Conservation (phyloP, 768 basidiomycete genomes). For the Sistotremastrum niveocremeum region DNA sequence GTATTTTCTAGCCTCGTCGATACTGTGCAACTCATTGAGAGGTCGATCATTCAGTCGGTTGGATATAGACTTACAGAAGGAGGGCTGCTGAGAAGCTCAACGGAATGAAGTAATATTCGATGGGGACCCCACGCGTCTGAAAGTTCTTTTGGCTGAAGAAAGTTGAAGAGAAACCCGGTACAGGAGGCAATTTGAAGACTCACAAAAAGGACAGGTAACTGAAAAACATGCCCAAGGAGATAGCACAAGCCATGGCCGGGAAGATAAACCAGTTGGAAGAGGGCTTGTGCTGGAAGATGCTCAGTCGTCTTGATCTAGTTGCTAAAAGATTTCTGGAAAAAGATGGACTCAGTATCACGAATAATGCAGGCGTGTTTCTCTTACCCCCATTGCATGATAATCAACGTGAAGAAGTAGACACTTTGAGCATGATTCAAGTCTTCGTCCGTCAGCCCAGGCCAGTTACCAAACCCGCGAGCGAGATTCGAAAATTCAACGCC, state of each 20-base stretch:
- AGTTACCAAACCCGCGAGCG: conserved; percentile 15
- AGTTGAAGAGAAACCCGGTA: neutral
- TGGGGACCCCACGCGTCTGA: conserved; percentile 18
- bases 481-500: conserved; percentile 12
- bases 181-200: neutral
- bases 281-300: conserved; percentile 21
- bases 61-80: conserved; percentile 3
- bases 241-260: conserved; percentile 19
- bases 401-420: conserved; percentile 18
- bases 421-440: conserved; percentile 19
- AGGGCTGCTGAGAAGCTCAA: conserved; percentile 14
- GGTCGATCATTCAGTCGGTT: too few relatives aligned
- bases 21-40: neutral
- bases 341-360: too few relatives aligned
- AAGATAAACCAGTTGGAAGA: conserved; percentile 19
- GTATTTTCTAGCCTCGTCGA: conserved; percentile 33
- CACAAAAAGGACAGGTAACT: conserved; percentile 17
- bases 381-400: conserved; percentile 23
- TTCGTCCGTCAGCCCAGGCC: conserved; percentile 13
- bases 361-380: too few relatives aligned
- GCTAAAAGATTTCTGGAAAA: conserved; percentile 15
- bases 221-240: conserved; percentile 22
- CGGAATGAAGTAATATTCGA: conserved; percentile 22
- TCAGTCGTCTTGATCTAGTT: conserved; percentile 19
- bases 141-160: conserved; percentile 19